A percentile compares a stretch with the other conserved stretches of the same genome.
These are phyloP conservation scores for Aristolochia californica DNA, from an alignment of 164 flowering plant genomes.

Conservation along the genomic window DNA sequence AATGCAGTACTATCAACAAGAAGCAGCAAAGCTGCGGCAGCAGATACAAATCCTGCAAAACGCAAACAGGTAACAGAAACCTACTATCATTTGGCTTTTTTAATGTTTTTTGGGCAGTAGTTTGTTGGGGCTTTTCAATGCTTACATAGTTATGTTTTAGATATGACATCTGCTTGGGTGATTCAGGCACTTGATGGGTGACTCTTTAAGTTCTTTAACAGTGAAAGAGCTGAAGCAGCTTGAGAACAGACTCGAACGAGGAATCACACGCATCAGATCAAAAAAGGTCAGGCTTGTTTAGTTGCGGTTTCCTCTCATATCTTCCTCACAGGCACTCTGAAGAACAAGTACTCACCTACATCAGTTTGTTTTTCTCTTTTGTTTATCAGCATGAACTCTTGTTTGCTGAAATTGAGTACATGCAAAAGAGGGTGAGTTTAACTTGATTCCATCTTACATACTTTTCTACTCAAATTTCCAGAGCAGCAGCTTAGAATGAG, in stretches of 20 bases:
- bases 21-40: constrained; percentile 62
- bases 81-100: no score
- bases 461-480: no score
- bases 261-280: constrained; percentile 59
- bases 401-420: constrained; percentile 59
- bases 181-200: constrained; percentile 71
- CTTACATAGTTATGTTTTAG: not conserved
- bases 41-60: constrained; percentile 77
- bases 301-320: no score
- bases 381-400: constrained; percentile 54
- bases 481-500: no score
- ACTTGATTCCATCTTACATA: not conserved
- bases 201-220: constrained; percentile 42
- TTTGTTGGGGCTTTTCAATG: no score
- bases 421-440: constrained; percentile 62
- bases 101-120: no score
- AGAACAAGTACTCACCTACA: no score
- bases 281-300: constrained; percentile 43
- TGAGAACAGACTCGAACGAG: constrained; percentile 72
- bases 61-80: constrained; percentile 44
- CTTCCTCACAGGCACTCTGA: no score
- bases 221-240: constrained; percentile 76
- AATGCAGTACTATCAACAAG: constrained; percentile 65
- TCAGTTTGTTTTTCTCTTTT: not conserved
- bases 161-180: not conserved